These are phyloP conservation scores for Mycena floridula DNA, from an alignment of 768 basidiomycete species.

Conservation along the genomic window DNA sequence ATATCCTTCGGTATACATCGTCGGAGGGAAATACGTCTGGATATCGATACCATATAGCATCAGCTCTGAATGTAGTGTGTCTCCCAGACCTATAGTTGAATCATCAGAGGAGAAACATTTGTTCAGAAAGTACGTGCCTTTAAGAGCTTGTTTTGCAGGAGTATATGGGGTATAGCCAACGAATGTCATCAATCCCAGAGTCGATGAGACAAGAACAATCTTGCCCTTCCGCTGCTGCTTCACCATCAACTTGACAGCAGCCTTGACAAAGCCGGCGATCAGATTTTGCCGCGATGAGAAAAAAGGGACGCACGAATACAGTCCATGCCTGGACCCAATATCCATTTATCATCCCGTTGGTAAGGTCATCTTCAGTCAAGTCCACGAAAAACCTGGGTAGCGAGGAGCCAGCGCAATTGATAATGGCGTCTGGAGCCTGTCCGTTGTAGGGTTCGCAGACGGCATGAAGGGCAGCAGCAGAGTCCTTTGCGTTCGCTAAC, in stretches of 20 bases:
- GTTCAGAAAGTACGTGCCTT: slow-evolving; percentile 44
- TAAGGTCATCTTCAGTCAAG: slow-evolving; percentile 51
- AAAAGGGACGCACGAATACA: slow-evolving; percentile 36
- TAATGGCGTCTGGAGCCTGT: slow-evolving; percentile 65
- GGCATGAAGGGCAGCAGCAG: slow-evolving; percentile 56
- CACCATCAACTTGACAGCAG: slow-evolving; percentile 61
- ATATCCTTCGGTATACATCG: slow-evolving; percentile 74
- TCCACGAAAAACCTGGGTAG: slow-evolving; percentile 75
- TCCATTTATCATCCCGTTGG: slow-evolving; percentile 34
- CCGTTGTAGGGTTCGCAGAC: slow-evolving; percentile 51
- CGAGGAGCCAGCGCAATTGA: slow-evolving; percentile 72
- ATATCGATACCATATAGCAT: slow-evolving; percentile 71
- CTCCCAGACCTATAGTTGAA: slow-evolving; percentile 54
- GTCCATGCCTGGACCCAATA: slow-evolving; percentile 55
- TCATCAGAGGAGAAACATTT: neutral
- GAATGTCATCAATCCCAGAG: slow-evolving; percentile 69
- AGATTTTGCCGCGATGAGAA: neutral
- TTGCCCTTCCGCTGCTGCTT: slow-evolving; percentile 53
- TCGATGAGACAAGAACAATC: slow-evolving; percentile 72
- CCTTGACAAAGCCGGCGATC: slow-evolving; percentile 34
- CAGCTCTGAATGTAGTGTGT: slow-evolving; percentile 75
- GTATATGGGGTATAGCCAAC: slow-evolving; percentile 77
- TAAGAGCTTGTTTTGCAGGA: slow-evolving; percentile 79
- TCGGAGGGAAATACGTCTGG: slow-evolving; percentile 78
- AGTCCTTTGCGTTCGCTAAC: slow-evolving; percentile 43